Evolutionary conservation across 495 filamentous ascomycete species (phyloP), one percentile per base, ranked within the genome.

Genomic region (Cairneyella variabilis): DNA sequence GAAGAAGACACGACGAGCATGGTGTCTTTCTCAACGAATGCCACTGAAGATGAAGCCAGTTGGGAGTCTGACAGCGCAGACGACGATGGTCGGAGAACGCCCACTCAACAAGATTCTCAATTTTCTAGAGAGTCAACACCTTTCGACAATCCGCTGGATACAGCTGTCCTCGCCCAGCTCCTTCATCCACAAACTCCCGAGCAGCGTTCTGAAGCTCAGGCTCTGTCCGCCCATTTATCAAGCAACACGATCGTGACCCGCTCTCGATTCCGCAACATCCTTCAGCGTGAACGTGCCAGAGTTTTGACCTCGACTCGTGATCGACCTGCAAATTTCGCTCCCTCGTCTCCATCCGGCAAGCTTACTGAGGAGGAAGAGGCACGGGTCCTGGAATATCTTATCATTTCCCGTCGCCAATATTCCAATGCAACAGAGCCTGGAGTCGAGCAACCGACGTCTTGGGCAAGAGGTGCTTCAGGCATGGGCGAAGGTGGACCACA

Each of bases 1-100:
- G 77, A 86, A 37, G 86, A 91, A 38, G 88, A 92, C 60, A 82
- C 79, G 8, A 91, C 86, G 2, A 95, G 90, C 64, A 74, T 95
- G 14, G 69, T 92, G 16, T 90, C 89, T 0, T 76, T 78, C 70
- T 68, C 64, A 62, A 76, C 56, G 28, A 32, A 6, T 6, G 28
- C 28, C 57, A 74, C 50, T 43, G 66, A 27, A 44, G 67, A 71
- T 27, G 69, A 71, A 3, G 58, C 68, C 9, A 68, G 75, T 6
- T 63, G 68, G 53, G 58, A 65, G 18, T 58, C 63, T 26, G 70
- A 68, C 28, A n/a, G n/a, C n/a, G 65, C 64, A 21, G 73, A 74
- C 41, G 69, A 73, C 21, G 70, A 70, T 55, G 87, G 90, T 22
- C 84, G 84, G 44, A 79, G 83, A 40, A 96, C 91, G 22, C 93